These are phyloP conservation scores for Chytriomyces sp. DNA, from an alignment of 192 early-diverging fungal species.

Conservation along the genomic window DNA sequence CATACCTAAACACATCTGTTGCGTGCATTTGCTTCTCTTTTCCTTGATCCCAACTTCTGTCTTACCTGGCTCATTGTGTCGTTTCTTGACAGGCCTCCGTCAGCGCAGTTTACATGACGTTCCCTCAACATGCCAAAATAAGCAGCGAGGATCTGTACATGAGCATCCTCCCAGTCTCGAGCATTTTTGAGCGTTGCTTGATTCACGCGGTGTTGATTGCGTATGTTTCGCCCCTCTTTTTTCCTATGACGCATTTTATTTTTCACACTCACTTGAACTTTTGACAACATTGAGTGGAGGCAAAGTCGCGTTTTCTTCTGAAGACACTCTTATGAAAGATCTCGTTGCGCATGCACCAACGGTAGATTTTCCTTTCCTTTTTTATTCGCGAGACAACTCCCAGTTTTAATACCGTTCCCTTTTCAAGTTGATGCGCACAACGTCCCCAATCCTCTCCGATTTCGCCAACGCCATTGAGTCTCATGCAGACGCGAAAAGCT, in stretches of 20 bases:
- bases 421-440: not conserved
- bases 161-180: not conserved
- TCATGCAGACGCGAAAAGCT: not conserved
- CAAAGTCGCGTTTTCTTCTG: conserved; percentile 5
- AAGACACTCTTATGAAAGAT: not conserved
- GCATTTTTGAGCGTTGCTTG: conserved; percentile 15
- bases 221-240: not conserved
- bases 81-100: not conserved
- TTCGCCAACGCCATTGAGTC: not conserved
- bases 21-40: not conserved
- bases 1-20: conserved; percentile 4
- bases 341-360: not conserved
- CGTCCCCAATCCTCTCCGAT: not conserved
- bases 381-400: too few relatives aligned
- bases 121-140: conserved; percentile 7
- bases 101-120: conserved; percentile 16
- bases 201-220: conserved; percentile 16
- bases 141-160: conserved; percentile 2
- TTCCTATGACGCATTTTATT: not conserved
- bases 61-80: too few relatives aligned
- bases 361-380: not conserved
- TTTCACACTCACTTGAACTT: not conserved
- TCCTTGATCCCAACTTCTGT: too few relatives aligned
- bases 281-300: not conserved
- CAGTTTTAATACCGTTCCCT: too few relatives aligned